phyloP scores from a whole-genome alignment of 1,139 yeast genomes.

The Sugiyamaella neomexicana region DNA sequence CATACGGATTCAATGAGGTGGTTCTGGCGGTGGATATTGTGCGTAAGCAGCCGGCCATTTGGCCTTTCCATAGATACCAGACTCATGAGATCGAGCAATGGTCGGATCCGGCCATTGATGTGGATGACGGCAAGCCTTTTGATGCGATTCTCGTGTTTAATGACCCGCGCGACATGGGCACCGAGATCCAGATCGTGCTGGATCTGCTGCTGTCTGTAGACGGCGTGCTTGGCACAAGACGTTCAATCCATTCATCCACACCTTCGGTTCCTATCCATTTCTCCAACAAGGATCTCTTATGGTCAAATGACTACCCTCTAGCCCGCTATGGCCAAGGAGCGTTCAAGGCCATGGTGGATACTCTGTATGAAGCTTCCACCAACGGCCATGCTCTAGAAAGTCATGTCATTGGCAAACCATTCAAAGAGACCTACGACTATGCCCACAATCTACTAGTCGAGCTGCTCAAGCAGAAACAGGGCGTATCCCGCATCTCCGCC shows the following conservation, averaged over 20 bases:
- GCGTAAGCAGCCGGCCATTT: conserved; percentile 54
- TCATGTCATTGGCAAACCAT: conserved; percentile 83
- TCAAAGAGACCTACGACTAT: conserved; percentile 73
- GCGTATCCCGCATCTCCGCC: neutral
- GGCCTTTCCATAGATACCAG: conserved; percentile 70
- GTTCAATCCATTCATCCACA: conserved; percentile 36
- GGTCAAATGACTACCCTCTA: conserved; percentile 81
- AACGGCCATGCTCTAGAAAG: conserved; percentile 52
- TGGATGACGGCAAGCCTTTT: conserved; percentile 47
- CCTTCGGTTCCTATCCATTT: conserved; percentile 82
- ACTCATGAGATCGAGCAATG: conserved; percentile 49
- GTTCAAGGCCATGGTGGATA: conserved; percentile 63
- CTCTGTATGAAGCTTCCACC: conserved; percentile 61
- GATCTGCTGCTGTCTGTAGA: conserved; percentile 67
- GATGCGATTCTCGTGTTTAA: conserved; percentile 86
- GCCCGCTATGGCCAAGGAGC: conserved; percentile 96
- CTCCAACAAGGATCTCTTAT: conserved; percentile 82
- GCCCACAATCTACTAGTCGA: conserved; percentile 66
- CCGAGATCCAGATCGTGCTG: conserved; percentile 75
- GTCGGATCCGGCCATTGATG: conserved; percentile 43
- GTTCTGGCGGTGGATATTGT: conserved; percentile 76
- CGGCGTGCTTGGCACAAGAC: conserved; percentile 67
- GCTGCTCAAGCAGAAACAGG: conserved; percentile 28
- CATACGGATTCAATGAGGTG: conserved; percentile 80
- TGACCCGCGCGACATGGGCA: conserved; percentile 88